A percentile compares a stretch with the other conserved stretches of the same genome.
These are phyloP conservation scores for Agroathelia rolfsii DNA, from an alignment of 1,284 basidiomycete species.

Conservation along the genomic window DNA sequence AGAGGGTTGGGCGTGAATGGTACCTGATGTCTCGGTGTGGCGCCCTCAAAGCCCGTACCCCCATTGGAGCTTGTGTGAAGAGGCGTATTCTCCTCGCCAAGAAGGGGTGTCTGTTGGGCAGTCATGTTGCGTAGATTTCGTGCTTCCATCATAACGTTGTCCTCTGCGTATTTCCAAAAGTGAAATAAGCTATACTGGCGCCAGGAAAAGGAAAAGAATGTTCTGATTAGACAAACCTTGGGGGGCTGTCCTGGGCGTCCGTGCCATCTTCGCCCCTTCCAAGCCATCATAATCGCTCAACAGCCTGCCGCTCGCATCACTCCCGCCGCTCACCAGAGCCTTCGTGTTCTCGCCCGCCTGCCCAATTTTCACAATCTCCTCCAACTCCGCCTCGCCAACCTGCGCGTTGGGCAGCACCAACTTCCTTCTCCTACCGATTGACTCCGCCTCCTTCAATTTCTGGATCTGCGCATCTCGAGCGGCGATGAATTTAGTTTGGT, in stretches of 20 bases:
- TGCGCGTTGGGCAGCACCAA: conserved; percentile 85
- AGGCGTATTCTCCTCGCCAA: conserved; percentile 95
- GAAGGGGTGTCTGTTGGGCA: conserved; percentile 84
- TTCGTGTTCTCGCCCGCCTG: conserved; percentile 85
- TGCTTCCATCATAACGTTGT: conserved; percentile 90
- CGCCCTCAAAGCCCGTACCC: conserved; percentile 85
- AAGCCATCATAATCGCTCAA: conserved; percentile 90
- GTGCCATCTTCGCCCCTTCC: conserved; percentile 79
- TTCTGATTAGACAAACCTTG: conserved; percentile 82
- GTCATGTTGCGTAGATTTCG: conserved; percentile 92
- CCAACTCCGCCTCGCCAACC: conserved; percentile 91
- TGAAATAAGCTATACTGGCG: conserved; percentile 4
- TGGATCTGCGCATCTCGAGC: conserved; percentile 95
- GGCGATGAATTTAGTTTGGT: conserved; percentile 87
- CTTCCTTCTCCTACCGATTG: conserved; percentile 82
- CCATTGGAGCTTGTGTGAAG: conserved; percentile 62
- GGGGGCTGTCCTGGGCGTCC: conserved; percentile 87
- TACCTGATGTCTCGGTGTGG: conserved; percentile 81
- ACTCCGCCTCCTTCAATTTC: conserved; percentile 94
- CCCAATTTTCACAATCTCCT: conserved; percentile 98
- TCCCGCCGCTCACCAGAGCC: conserved; percentile 71
- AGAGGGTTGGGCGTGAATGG: conserved; percentile 94
- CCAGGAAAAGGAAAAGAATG: conserved; percentile 6
- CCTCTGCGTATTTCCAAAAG: conserved; percentile 47
- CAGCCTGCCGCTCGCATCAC: conserved; percentile 77